phyloP scores from a whole-genome alignment of 116 monocot genomes.

The Trichopus zeylanicus region DNA sequence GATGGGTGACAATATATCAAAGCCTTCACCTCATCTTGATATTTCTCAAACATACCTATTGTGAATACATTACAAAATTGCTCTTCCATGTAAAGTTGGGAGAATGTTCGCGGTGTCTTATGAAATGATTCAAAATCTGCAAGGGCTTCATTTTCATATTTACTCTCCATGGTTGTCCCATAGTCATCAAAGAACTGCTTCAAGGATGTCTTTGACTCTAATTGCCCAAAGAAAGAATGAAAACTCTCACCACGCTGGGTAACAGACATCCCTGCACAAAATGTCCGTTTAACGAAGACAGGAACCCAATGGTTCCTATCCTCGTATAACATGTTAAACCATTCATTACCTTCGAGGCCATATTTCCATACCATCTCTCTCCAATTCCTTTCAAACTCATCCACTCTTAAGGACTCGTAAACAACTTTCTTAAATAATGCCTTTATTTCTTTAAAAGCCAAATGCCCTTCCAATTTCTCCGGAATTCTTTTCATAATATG shows the following conservation, averaged over 20 bases:
- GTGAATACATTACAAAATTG: neutral
- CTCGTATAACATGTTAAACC: neutral
- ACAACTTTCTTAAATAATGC: neutral
- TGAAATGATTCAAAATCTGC: neutral
- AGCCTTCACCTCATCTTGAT: neutral
- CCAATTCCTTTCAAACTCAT: neutral
- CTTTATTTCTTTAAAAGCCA: neutral
- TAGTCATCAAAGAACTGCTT: neutral
- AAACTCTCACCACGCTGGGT: neutral
- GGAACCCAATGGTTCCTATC: neutral
- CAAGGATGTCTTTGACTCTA: neutral
- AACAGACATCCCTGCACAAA: neutral
- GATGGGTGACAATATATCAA: neutral
- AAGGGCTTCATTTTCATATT: neutral
- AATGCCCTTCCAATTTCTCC: too few relatives aligned
- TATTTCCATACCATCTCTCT: neutral
- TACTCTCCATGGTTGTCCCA: neutral
- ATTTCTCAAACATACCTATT: constrained; percentile 1
- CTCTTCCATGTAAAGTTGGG: neutral
- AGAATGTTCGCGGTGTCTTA: neutral
- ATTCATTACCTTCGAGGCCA: neutral
- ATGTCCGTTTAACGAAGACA: neutral
- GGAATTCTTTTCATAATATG: too few relatives aligned
- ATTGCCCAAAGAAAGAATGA: neutral
- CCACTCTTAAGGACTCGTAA: neutral